phyloP scores from a whole-genome alignment of 2,329 filamentous ascomycete species.

The Paradendryphiella salina region DNA sequence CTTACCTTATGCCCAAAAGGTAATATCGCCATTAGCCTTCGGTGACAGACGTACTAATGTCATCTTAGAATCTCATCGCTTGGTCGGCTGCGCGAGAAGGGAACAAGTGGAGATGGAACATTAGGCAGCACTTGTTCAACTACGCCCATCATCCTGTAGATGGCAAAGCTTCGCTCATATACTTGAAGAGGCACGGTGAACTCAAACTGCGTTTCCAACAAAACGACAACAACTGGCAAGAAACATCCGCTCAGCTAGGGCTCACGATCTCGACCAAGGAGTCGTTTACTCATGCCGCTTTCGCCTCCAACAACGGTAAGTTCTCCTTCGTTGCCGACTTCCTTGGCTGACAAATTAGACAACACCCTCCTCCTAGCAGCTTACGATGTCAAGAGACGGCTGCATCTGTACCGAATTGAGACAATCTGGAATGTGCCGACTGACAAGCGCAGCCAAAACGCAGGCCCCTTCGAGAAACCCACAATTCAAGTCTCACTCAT shows the following conservation, averaged over 20 bases:
- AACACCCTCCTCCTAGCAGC: conserved; percentile 65
- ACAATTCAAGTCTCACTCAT: conserved; percentile 37
- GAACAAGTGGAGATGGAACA: conserved; percentile 68
- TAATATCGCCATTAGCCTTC: conserved; percentile 8
- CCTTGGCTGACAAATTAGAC: conserved; percentile 29
- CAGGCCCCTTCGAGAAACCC: conserved; percentile 45
- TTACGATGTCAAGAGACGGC: conserved; percentile 69
- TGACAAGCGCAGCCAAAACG: conserved; percentile 58
- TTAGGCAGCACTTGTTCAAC: conserved; percentile 65
- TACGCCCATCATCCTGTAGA: conserved; percentile 74
- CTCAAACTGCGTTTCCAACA: conserved; percentile 79
- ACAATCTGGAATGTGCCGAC: conserved; percentile 72
- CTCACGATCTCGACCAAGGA: conserved; percentile 66
- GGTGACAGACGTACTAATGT: conserved; percentile 6
- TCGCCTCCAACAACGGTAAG: conserved; percentile 69
- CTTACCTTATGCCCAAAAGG: conserved; percentile 48
- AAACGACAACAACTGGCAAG: conserved; percentile 70
- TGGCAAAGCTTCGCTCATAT: conserved; percentile 73
- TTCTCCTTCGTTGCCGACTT: conserved; percentile 25
- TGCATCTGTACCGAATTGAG: conserved; percentile 72
- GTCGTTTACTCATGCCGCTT: conserved; percentile 47
- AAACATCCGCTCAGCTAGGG: conserved; percentile 74
- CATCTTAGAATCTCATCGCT: conserved; percentile 39
- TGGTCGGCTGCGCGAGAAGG: conserved; percentile 48
- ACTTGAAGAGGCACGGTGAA: conserved; percentile 72